Evolutionary conservation across 306 rosid species (phyloP), one percentile per base, ranked within the genome.

Genomic region (Potentilla sterilis): DNA sequence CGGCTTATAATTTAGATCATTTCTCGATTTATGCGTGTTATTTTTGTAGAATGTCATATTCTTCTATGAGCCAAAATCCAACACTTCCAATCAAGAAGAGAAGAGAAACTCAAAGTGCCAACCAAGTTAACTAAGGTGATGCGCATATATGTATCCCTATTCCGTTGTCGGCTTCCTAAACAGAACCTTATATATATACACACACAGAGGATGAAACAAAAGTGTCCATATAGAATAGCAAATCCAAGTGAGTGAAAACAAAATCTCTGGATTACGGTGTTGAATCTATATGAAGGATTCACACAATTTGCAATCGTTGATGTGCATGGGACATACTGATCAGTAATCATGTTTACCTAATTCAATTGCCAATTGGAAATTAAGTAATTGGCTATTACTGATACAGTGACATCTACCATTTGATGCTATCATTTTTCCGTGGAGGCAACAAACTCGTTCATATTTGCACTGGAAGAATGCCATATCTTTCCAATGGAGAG

Each of bases 401-500:
- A 16, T 9, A 14, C 1, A 28, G 34, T 57, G 54, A 55, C 76
- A 22, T 55, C 41, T 57, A 42, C 7, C 42, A 10, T 43, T 73
- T 58, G 12, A 41, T 8, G 37, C 43, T 32, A 28, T 58, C 49
- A 3, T 21, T 43, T 54, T 18, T 74, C 58, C 55, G 69, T 44
- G 57, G 57, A 59, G 34, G 69, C 44, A 74, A 59, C 49, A 32
- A 71, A 70, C 42, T 69, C 76, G 13, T 24, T 22, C 7, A 24
- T 4, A 24, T 24, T 0, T 28, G 52, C 76, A 72, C 14, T 5
- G n/a, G 64, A 51, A 40, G 18, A 28, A 34, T 10, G 16, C 6
- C 12, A 10, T 21, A 54, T 12, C 13, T 55, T 72, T 38, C 12
- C 48, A 72, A 40, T 28, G 49, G 6, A 22, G 13, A 28, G 28